phyloP scores from a whole-genome alignment of 139 green algal genomes.

The Chlamydomonas eustigma region DNA sequence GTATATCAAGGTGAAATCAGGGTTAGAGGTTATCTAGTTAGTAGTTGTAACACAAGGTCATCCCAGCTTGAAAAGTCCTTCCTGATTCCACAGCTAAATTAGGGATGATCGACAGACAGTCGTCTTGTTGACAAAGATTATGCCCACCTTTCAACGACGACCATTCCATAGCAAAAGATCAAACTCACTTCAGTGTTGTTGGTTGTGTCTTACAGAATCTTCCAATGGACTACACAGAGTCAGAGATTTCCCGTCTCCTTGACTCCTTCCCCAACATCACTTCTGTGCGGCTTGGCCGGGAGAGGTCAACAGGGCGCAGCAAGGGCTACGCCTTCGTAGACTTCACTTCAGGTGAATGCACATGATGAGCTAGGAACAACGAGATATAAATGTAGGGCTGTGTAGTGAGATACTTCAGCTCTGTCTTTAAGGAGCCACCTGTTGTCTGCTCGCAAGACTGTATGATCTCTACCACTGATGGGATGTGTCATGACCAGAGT shows the following conservation, averaged over 20 bases:
- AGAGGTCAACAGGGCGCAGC: constrained; percentile 3
- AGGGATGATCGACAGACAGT: too few relatives aligned
- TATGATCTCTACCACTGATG: not conserved
- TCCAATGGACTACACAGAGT: constrained; percentile 17
- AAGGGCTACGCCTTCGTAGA: constrained; percentile 36
- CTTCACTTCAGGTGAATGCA: constrained; percentile 28
- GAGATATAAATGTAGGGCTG: not conserved
- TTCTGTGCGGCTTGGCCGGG: constrained; percentile 37
- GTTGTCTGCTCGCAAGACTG: too few relatives aligned
- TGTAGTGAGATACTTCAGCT: not conserved
- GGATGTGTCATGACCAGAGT: not conserved
- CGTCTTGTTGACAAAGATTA: too few relatives aligned
- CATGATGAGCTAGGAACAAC: not conserved
- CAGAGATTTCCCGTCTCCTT: constrained; percentile 20
- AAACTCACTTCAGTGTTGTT: not conserved
- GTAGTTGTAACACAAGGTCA: too few relatives aligned
- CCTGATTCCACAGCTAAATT: too few relatives aligned
- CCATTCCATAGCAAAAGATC: too few relatives aligned
- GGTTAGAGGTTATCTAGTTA: too few relatives aligned
- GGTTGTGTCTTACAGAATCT: constrained; percentile 16
- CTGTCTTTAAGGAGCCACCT: not conserved
- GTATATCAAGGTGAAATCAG: too few relatives aligned
- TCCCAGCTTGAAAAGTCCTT: too few relatives aligned
- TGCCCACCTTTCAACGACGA: too few relatives aligned
- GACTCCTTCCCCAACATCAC: constrained; percentile 39